Evolutionary conservation across 371 early-diverging fungal species (phyloP), one percentile per base, ranked within the genome.

Genomic region (Polyrhizophydium stewartii): DNA sequence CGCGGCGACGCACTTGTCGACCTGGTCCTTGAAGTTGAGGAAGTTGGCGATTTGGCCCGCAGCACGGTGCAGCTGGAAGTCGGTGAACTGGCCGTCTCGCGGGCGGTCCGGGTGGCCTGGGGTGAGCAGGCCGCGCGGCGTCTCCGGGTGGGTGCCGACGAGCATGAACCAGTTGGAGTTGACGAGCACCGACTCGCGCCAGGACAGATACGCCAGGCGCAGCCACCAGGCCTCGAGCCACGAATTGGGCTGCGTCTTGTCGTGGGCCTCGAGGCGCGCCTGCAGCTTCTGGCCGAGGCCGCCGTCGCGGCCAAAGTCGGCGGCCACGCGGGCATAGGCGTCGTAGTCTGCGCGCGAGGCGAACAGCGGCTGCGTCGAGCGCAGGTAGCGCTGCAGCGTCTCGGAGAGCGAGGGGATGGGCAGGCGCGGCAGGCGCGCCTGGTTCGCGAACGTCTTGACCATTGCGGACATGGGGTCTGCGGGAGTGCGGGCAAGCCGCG

Each of bases 151-250:
- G 7, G 22, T 66, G 83, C 78, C 37, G 78, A 85, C 86, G 82
- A 92, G 43, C 60, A 81, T 67, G 56, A 67, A 75, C 94, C 93
- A 95, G 67, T 93, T 95, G 57, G 90, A 88, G 64, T 93, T 91
- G 74, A 93, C 84, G 64, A 92, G 72, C 7, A 87, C 81, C 2
- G 92, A 86, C 12, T 86, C 89, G 30, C 94, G 82, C 81, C 90
- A 94, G 50, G 88, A 86, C n/a, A 92, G 84, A 68, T 97, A 97
- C 19, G 89, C 97, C 61, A 90, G 88, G 58, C 83, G 74, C 12
- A 96, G 83, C 93, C 78, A 77, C 79, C 79, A 84, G 12, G 78
- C 76, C 65, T 94, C 96, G 25, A 97, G 73, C 97, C 97, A 97
- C 41, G 86, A 89, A 63, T 76, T 56, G 41, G 71, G 62, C 60